Base-by-base conservation (phyloP, 352 stramenopile species). In the Phytophthora constricta region DNA sequence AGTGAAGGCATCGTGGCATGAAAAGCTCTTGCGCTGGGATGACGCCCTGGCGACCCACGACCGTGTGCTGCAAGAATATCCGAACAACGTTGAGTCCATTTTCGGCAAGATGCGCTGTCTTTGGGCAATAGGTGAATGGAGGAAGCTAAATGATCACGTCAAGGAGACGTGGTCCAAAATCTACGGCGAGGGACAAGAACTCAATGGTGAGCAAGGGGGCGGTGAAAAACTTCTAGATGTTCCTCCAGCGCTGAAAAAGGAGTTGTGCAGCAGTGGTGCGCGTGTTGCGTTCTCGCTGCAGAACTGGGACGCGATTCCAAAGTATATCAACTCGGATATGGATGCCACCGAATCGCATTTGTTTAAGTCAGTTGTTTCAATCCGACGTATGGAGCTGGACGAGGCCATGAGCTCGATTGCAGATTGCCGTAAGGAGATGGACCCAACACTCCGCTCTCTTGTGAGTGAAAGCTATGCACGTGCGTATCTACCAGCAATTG, bases 31-130 rank as follows among this genome's bases (percentile, higher is more conserved):
- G 41, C 91, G 90, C n/a, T 99, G 97, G 97, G 87, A 97, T 22
- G 97, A 99, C 68, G 98, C 97, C 13, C 75, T 99, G 20, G 67
- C 77, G 51, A 95, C 98, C 8, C 98, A 99, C 72, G 93, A 99
- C 61, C 78, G 92, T 22, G 82, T 95, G 31, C 58, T 96, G 0
- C 65, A 62, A 22, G 72, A 82, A 5, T 53, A 90, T 5, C 84
- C 85, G 1, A 82, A 89, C 54, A 95, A 99, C 70, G 90, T 98
- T n/a, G 92, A 98, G 72, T 89, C 96, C 16, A 97, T 99, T 52
- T 91, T 99, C 37, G 98, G 98, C 41, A 99, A 98, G 65, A 99
- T 99, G 90, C 92, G 97, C 22, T 99, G 98, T 75, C 80, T 99
- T n/a, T 98, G 98, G 76, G 97, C 97, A 4, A 90, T 98, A 45